Evolutionary conservation across 805 yeast genomes (phyloP).

Genomic region (Clavispora asparagi): DNA sequence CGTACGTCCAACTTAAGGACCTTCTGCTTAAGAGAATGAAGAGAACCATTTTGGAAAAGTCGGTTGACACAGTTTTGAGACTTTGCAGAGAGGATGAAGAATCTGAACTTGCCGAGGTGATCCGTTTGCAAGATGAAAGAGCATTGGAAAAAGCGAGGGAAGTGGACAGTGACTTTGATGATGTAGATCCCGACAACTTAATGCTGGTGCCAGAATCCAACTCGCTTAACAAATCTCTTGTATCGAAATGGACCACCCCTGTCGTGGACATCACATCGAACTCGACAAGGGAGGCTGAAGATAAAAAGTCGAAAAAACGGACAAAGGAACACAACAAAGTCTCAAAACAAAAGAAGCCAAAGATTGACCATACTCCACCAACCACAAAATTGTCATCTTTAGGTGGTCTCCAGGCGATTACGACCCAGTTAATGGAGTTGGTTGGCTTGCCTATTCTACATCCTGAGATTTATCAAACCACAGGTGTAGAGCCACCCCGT

Average conservation of each 20-base stretch:
- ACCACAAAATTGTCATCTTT: slow-evolving; percentile 60
- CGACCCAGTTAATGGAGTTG: slow-evolving; percentile 81
- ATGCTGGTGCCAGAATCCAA: slow-evolving; percentile 67
- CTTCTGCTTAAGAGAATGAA: slow-evolving; percentile 65
- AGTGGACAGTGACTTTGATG: slow-evolving; percentile 38
- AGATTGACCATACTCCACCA: slow-evolving; percentile 67
- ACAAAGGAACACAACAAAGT: slow-evolving; percentile 41
- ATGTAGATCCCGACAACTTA: slow-evolving; percentile 39
- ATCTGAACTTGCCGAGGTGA: slow-evolving; percentile 44
- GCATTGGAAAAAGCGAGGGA: slow-evolving; percentile 17
- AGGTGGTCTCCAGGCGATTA: slow-evolving; percentile 88
- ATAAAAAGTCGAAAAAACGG: slow-evolving; percentile 45
- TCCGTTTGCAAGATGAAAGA: slow-evolving; percentile 11
- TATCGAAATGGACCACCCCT: slow-evolving; percentile 55
- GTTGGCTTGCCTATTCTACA: slow-evolving; percentile 90
- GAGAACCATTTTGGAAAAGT: slow-evolving; percentile 53
- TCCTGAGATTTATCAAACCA: slow-evolving; percentile 81
- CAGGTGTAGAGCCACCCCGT: slow-evolving; percentile 94
- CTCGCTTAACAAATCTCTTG: slow-evolving; percentile 70
- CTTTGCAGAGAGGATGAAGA: slow-evolving; percentile 56
- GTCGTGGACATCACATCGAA: slow-evolving; percentile 1
- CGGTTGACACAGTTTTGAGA: slow-evolving; percentile 56
- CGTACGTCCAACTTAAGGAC: slow-evolving; percentile 61
- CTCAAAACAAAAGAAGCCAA: slow-evolving; percentile 27
- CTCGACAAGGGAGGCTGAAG: slow-evolving; percentile 13